These are phyloP conservation scores for Murraya paniculata DNA, from an alignment of 345 rosid species.

Conservation along the genomic window DNA sequence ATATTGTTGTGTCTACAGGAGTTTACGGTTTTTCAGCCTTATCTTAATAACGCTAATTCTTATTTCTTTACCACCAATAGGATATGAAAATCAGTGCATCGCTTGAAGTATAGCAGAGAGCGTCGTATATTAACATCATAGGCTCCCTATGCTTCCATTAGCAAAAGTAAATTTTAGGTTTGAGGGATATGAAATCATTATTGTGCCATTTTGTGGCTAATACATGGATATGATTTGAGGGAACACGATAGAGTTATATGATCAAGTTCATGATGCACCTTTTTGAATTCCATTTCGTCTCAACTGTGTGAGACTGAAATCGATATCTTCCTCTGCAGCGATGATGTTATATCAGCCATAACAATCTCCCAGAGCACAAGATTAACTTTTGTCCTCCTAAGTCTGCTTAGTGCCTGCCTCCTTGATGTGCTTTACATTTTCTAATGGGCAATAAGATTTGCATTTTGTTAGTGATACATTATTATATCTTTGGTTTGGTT, in stretches of 20 bases:
- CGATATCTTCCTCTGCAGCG: slow-evolving; percentile 32
- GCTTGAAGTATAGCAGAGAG: not conserved
- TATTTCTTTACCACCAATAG: not conserved
- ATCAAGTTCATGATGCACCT: not conserved
- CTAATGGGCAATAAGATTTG: slow-evolving; percentile 10
- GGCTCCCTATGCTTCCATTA: not conserved
- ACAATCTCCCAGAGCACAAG: slow-evolving; percentile 33
- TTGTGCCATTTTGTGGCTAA: not conserved
- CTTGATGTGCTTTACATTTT: slow-evolving; percentile 28
- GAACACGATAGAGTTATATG: not conserved
- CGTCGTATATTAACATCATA: not conserved
- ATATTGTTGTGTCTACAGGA: not conserved
- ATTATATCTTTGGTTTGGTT: not conserved
- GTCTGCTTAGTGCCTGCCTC: slow-evolving; percentile 27
- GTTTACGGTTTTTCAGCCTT: not conserved
- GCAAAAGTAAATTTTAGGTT: slow-evolving; percentile 2
- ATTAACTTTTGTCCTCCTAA: slow-evolving; percentile 21
- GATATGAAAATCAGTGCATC: not conserved
- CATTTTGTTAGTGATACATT: slow-evolving; percentile 4
- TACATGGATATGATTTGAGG: not conserved
- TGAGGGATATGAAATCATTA: not conserved
- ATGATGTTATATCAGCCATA: slow-evolving; percentile 30
- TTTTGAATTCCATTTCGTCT: slow-evolving; percentile 2
- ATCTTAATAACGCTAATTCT: not conserved
- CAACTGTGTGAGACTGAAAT: slow-evolving; percentile 22